These are phyloP conservation scores for Alectoria sarmentosa DNA, from an alignment of 495 filamentous ascomycete species.

Conservation along the genomic window DNA sequence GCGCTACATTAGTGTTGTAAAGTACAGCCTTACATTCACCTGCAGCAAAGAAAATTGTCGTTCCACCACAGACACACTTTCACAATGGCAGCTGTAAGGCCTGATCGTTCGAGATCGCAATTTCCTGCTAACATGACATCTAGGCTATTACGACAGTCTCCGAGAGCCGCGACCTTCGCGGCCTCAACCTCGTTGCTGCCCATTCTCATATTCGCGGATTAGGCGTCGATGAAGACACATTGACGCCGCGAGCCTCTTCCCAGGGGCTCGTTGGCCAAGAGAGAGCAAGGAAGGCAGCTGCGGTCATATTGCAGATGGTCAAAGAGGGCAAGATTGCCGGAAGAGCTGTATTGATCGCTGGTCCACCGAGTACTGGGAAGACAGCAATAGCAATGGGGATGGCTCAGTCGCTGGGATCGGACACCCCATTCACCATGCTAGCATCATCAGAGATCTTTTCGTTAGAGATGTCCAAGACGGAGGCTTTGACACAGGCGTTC, in stretches of 20 bases:
- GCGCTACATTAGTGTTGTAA: constrained; percentile 5
- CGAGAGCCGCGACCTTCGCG: constrained; percentile 88
- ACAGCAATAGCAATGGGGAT: constrained; percentile 99
- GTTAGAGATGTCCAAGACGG: constrained; percentile 97
- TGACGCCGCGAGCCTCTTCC: constrained; percentile 78
- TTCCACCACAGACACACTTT: not conserved
- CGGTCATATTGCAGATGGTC: constrained; percentile 95
- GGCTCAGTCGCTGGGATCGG: constrained; percentile 86
- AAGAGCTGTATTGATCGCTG: constrained; percentile 88
- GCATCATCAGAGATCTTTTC: constrained; percentile 96
- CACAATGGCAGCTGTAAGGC: constrained; percentile 13
- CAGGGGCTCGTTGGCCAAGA: constrained; percentile 97
- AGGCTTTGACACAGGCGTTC: constrained; percentile 96
- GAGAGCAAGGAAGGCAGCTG: constrained; percentile 91
- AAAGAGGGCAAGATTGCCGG: constrained; percentile 98
- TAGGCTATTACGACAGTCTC: constrained; percentile 88
- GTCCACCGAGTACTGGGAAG: constrained; percentile 96
- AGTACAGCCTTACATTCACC: not conserved
- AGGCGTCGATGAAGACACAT: constrained; percentile 84
- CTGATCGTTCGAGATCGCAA: not conserved
- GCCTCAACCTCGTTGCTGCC: constrained; percentile 92
- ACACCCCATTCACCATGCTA: constrained; percentile 94
- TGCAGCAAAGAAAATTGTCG: not conserved
- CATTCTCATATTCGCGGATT: constrained; percentile 97
- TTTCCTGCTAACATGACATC: not conserved